Conservation (phyloP, 768 basidiomycete genomes). For the Sarcodon aspratus region DNA sequence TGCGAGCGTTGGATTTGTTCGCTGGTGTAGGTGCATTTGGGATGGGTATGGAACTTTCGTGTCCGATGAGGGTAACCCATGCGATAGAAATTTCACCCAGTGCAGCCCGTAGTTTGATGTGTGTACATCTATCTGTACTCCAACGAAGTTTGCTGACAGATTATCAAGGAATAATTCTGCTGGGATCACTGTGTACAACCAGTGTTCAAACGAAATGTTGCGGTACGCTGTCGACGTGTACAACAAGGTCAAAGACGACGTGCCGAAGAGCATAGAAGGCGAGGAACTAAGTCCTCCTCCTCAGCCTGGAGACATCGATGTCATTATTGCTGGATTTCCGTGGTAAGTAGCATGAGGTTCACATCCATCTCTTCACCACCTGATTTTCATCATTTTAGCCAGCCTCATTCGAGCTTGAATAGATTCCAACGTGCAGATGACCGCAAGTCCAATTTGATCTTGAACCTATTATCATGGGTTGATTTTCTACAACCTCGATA, state of each 20-base stretch:
- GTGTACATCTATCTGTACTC: conserved; percentile 10
- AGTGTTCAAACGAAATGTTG: conserved; percentile 58
- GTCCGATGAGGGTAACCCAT: conserved; percentile 47
- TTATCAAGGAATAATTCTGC: conserved; percentile 39
- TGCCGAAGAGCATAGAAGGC: conserved; percentile 28
- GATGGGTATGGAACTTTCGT: conserved; percentile 41
- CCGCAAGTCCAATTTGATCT: conserved; percentile 53
- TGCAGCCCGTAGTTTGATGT: conserved; percentile 59
- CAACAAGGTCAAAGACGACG: conserved; percentile 22
- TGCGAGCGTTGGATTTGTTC: conserved; percentile 31
- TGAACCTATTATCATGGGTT: conserved; percentile 39
- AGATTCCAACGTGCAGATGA: conserved; percentile 62
- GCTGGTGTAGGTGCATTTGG: conserved; percentile 49
- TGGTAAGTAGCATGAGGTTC: conserved; percentile 32
- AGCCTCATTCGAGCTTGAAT: conserved; percentile 64
- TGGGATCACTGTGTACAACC: conserved; percentile 47
- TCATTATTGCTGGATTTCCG: conserved; percentile 63
- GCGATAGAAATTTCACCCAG: conserved; percentile 68
- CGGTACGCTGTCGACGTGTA: conserved; percentile 42
- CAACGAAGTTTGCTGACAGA: background rate
- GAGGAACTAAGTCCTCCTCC: conserved; percentile 33
- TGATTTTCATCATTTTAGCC: conserved; percentile 29
- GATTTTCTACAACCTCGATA: conserved; percentile 29
- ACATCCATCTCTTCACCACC: background rate
- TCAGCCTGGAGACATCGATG: conserved; percentile 41